Evolutionary conservation across 2,329 filamentous ascomycete genomes (phyloP).

Genomic region (Nemania serpens): DNA sequence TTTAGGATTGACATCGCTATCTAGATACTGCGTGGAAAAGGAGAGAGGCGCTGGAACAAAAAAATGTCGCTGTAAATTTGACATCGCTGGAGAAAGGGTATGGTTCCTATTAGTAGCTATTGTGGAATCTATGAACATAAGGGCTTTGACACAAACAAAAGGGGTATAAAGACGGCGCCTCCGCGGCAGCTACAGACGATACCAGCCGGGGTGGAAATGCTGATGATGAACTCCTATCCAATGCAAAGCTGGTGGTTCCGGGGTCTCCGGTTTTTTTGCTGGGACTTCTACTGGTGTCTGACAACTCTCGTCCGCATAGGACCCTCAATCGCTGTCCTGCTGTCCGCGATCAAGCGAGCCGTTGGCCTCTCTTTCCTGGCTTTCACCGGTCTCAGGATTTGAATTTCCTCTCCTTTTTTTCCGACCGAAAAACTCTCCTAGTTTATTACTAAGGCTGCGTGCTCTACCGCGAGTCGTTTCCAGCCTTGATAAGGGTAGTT

Average conservation of each 20-base stretch:
- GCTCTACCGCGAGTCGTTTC: slow-evolving; percentile 42
- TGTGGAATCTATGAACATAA: slow-evolving; percentile 17
- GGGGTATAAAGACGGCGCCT: slow-evolving; percentile 20
- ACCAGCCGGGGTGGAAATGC: slow-evolving; percentile 24
- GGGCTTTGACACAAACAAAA: slow-evolving; percentile 16
- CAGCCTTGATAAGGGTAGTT: slow-evolving; percentile 13
- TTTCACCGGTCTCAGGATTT: slow-evolving; percentile 34
- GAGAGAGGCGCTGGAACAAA: neutral
- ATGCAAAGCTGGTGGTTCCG: slow-evolving; percentile 31
- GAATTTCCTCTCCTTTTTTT: slow-evolving; percentile 38
- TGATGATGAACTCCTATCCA: slow-evolving; percentile 39
- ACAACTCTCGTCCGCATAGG: neutral
- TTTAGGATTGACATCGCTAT: neutral
- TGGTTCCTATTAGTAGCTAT: slow-evolving; percentile 16
- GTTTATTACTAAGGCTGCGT: slow-evolving; percentile 47
- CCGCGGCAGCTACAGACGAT: slow-evolving; percentile 6
- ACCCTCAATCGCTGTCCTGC: slow-evolving; percentile 15
- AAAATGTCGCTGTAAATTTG: neutral
- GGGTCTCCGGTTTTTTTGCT: neutral
- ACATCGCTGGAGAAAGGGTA: neutral
- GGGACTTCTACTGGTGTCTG: slow-evolving; percentile 7
- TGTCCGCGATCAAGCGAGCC: slow-evolving; percentile 12
- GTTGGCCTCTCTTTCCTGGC: slow-evolving; percentile 23
- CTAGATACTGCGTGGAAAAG: neutral
- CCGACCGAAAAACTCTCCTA: slow-evolving; percentile 44